Percentiles rank a stretch among this genome's conserved stretches.
These are phyloP conservation scores for Leishmania mexicana DNA, from an alignment of 208 protist genomes.

Conservation along the genomic window DNA sequence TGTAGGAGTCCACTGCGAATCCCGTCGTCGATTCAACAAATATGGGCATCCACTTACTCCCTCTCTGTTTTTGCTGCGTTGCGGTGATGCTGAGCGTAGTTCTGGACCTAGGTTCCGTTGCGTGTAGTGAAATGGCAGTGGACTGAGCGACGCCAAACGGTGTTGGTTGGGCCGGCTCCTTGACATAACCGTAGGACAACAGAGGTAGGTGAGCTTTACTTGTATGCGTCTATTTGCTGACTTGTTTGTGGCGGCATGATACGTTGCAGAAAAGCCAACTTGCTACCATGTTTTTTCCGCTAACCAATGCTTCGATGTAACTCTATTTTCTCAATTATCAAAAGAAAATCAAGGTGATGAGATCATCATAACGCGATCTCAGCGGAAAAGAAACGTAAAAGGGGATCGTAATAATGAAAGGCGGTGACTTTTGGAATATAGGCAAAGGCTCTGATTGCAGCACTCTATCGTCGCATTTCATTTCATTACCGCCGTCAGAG, in stretches of 20 bases:
- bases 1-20: background rate
- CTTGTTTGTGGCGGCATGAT: background rate
- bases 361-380: background rate
- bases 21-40: background rate
- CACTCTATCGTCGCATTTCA: background rate
- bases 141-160: background rate
- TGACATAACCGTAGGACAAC: background rate
- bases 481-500: background rate
- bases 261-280: background rate
- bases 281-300: background rate
- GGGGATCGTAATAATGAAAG: background rate
- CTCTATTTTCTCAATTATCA: background rate
- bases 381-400: background rate
- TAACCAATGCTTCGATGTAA: conserved; percentile 1
- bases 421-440: background rate
- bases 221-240: background rate
- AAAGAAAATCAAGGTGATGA: background rate
- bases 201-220: background rate
- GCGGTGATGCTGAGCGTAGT: background rate
- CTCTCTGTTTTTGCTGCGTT: background rate
- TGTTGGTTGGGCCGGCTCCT: background rate
- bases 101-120: background rate
- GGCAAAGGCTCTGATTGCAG: background rate
- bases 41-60: background rate
- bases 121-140: no score